These are phyloP conservation scores for Aureobasidium pullulans DNA, from an alignment of 2,329 filamentous ascomycete species.

Conservation along the genomic window DNA sequence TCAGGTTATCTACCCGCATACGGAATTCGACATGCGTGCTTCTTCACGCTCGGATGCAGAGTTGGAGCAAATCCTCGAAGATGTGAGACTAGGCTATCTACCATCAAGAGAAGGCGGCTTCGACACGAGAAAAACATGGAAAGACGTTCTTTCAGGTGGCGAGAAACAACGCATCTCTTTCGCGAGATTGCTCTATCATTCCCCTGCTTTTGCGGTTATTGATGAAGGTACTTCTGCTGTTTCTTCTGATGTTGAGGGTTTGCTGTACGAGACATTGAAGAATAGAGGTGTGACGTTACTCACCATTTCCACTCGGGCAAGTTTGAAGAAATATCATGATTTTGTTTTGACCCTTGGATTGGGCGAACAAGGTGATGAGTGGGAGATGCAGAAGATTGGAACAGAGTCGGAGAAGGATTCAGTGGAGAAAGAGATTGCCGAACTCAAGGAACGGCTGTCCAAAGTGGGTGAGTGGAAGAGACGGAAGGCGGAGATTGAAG, in stretches of 20 bases:
- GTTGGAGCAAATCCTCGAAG: slow-evolving; percentile 69
- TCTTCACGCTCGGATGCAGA: slow-evolving; percentile 71
- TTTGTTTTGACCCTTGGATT: slow-evolving; percentile 81
- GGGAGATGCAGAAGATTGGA: slow-evolving; percentile 90
- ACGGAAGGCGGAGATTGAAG: slow-evolving; percentile 72
- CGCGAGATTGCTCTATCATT: slow-evolving; percentile 84
- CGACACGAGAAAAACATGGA: slow-evolving; percentile 97
- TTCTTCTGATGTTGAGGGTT: slow-evolving; percentile 84
- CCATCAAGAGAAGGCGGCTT: slow-evolving; percentile 89
- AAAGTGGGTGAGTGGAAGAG: slow-evolving; percentile 80
- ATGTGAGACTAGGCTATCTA: slow-evolving; percentile 79
- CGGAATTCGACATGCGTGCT: slow-evolving; percentile 85
- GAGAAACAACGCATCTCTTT: slow-evolving; percentile 96
- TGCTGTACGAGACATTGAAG: slow-evolving; percentile 90
- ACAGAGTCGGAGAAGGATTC: slow-evolving; percentile 88
- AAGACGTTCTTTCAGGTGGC: slow-evolving; percentile 91
- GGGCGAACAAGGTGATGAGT: slow-evolving; percentile 74
- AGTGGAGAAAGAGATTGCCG: slow-evolving; percentile 82
- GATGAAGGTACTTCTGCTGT: slow-evolving; percentile 95
- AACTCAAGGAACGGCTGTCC: slow-evolving; percentile 69
- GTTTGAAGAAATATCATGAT: slow-evolving; percentile 90
- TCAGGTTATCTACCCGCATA: slow-evolving; percentile 96
- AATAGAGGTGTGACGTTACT: slow-evolving; percentile 90
- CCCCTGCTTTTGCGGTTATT: slow-evolving; percentile 87
- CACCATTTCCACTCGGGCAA: slow-evolving; percentile 90